These are phyloP conservation scores for Tricholoma flavovirens DNA, from an alignment of 768 basidiomycete species.

Conservation along the genomic window DNA sequence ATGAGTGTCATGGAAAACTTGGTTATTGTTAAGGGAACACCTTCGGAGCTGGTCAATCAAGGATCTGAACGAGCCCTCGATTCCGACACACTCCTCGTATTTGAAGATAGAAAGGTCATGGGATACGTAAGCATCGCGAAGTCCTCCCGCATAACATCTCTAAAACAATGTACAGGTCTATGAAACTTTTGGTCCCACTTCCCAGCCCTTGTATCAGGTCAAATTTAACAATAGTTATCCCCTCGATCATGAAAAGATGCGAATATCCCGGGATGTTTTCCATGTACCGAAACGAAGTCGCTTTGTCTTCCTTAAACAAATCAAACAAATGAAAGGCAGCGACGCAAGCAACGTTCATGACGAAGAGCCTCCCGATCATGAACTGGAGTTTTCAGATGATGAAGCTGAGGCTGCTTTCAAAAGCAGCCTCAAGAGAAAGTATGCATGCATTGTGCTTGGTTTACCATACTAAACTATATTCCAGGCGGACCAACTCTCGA, in stretches of 20 bases:
- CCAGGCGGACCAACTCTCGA: constrained; percentile 51
- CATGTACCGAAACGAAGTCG: constrained; percentile 76
- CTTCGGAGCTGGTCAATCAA: constrained; percentile 35
- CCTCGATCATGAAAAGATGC: constrained; percentile 50
- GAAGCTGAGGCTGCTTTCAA: constrained; percentile 80
- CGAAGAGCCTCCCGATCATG: constrained; percentile 87
- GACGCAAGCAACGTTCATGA: constrained; percentile 95
- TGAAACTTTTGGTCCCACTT: constrained; percentile 94
- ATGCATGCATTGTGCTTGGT: constrained; percentile 14
- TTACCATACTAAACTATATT: constrained; percentile 2
- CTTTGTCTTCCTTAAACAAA: constrained; percentile 75
- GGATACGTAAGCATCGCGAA: constrained; percentile 63
- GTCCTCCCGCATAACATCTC: constrained; percentile 3
- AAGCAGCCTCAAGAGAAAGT: constrained; percentile 57
- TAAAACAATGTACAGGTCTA: constrained; percentile 53
- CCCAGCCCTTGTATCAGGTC: constrained; percentile 85
- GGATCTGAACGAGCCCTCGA: constrained; percentile 69
- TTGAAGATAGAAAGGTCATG: constrained; percentile 83
- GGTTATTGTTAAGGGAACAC: constrained; percentile 65
- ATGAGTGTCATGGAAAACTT: constrained; percentile 68
- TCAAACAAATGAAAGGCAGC: constrained; percentile 73
- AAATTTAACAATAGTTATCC: constrained; percentile 68
- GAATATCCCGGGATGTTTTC: constrained; percentile 61
- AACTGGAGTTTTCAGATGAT: constrained; percentile 93
- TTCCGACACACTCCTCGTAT: constrained; percentile 85